Evolutionary conservation across 306 rosid genomes (phyloP), one percentile per base, ranked within the genome.

Genomic region (Parietaria judaica): DNA sequence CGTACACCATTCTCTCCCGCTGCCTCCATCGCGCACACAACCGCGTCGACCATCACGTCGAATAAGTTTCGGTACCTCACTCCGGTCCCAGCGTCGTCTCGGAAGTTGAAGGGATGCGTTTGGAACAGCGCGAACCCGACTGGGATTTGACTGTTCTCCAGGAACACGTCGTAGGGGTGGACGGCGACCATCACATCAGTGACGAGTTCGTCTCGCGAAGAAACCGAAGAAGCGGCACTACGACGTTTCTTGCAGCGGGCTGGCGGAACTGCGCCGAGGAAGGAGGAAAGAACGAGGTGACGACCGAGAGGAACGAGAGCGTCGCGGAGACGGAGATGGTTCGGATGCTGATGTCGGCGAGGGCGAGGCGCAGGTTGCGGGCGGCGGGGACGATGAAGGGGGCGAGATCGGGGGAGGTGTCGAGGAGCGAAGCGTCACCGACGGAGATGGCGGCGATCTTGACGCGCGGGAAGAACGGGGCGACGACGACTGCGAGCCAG

Each of bases 391-490:
- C 68, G 60, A 87, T 87, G 55, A 63, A 46, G 51, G 64, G 37
- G 15, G 74, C 14, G 64, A 62, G 17, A 3, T 76, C 66, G 0
- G 95, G 92, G 51, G 80, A 63, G 0, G 70, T 60, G 23, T 75
- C 81, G 7, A 34, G 36, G 57, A 34, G 31, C 34, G 60, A 56
- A 44, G 60, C 89, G 66, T 85, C 76, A 34, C 98, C 98, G 39
- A 91, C 96, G 36, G 96, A 85, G 71, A 91, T 87, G 54, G 86
- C 62, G 23, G 88, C 61, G 79, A 91, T 83, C 47, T 61, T 85
- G 69, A 86, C 81, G 56, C 96, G 92, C 4, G 96, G 98, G 72
- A 81, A 82, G 88, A 85, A 91, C 0, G 98, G 96, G 56, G 83
- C 68, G 67, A 88, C 89, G 76, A 83, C 74, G 14, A 52, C 11